A percentile compares a stretch with the other conserved stretches of the same genome.
Conservation (phyloP, 129 eudicot genomes). For the Helianthus annuus region HanXRQr2.0-SUNRISE NC_035446.2:154047163-154047662, state of each 20-base stretch:
- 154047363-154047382: slow-evolving; percentile 87
- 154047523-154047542: slow-evolving; percentile 73
- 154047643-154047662: slow-evolving; percentile 84
- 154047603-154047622: slow-evolving; percentile 71
- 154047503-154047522: slow-evolving; percentile 89
- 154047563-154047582: slow-evolving; percentile 54
- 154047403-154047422: slow-evolving; percentile 73
- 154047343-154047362: slow-evolving; percentile 58
- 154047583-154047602: slow-evolving; percentile 51
- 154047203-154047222: not conserved
- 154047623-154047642: slow-evolving; percentile 63
- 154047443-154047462: slow-evolving; percentile 85
- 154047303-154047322: slow-evolving; percentile 68
- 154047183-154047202: not conserved
- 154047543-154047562: slow-evolving; percentile 72
- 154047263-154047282: slow-evolving; percentile 55
- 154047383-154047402: slow-evolving; percentile 68
- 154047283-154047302: slow-evolving; percentile 71
- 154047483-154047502: slow-evolving; percentile 83
- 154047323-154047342: slow-evolving; percentile 57
- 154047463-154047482: slow-evolving; percentile 72
- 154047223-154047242: slow-evolving; percentile 45
- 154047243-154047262: slow-evolving; percentile 56
- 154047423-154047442: slow-evolving; percentile 74
- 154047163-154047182: slow-evolving; percentile 2